Base-by-base conservation (phyloP, 164 flowering plant species). In the Tetracentron sinense region DNA sequence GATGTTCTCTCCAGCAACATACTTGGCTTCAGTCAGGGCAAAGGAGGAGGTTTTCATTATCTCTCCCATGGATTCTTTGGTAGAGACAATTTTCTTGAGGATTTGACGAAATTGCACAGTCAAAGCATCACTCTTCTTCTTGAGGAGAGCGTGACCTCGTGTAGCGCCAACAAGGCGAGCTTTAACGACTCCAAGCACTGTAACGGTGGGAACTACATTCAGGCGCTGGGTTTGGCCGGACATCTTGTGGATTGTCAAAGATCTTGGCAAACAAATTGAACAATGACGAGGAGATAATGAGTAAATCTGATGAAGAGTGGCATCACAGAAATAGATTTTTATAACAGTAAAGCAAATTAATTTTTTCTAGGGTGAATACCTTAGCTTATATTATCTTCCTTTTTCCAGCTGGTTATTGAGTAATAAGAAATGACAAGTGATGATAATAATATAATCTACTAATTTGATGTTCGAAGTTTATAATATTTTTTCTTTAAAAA, bases 121-220 rank as follows among this genome's bases (percentile, higher is more conserved):
- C 25, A 93, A 73, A 46, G 98, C 98, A 70, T 93, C 98, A 63
- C 95, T 87, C 79, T 93, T 93, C 85, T 93, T 93, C 82, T 93
- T 93, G 54, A 93, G 89, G 26, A 90, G 86, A 55, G 98, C 97
- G 59, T 93, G 98, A 52, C 97, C 98, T 66, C 98, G 79, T 3
- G 98, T 93, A 16, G 98, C 98, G 42, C 98, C 98, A 42, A 90
- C 72, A 23, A 93, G 88, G 29, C 98, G 90, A 48, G 92, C 96
- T 74, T 93, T 93, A 77, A 90, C 65, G 21, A 79, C 84, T 7
- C 94, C 95, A 54, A 90, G 97, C 90, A 86, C 73, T 1, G 98
- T 93, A 7, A 93, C 96, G 4, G 98, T 93, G 0, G 98, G 98
- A 63, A 90, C 97, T 20, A 93, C 98, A 79, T 65, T 87, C 77